phyloP scores from a whole-genome alignment of 768 basidiomycete species.

The Rhodotorula kratochvilovae region DNA sequence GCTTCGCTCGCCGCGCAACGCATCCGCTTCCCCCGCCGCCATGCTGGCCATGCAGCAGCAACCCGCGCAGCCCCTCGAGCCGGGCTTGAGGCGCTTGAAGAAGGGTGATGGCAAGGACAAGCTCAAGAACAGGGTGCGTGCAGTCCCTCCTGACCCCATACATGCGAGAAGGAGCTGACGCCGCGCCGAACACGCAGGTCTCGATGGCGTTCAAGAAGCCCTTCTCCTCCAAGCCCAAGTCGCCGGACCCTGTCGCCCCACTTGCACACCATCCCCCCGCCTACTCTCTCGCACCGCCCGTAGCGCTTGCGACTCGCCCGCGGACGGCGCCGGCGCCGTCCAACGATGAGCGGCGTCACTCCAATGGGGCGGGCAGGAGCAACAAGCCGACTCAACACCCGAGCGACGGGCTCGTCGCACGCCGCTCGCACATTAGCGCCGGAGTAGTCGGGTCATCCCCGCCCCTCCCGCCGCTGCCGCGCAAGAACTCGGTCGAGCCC shows the following conservation, averaged over 20 bases:
- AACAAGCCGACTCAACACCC: constrained; percentile 2
- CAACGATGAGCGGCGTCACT: neutral
- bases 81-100: constrained; percentile 12
- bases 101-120: constrained; percentile 25
- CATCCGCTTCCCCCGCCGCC: neutral
- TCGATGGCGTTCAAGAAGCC: constrained; percentile 27
- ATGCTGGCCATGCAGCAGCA: neutral
- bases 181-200: neutral
- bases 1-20: neutral
- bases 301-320: neutral
- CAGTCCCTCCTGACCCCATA: too few species aligned
- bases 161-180: neutral
- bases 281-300: neutral
- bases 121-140: constrained; percentile 24
- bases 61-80: constrained; percentile 12
- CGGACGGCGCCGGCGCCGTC: neutral
- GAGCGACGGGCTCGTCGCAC: constrained; percentile 13
- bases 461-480: constrained; percentile 17
- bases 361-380: neutral
- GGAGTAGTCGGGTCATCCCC: constrained; percentile 23
- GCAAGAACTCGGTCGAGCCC: neutral
- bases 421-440: constrained; percentile 14
- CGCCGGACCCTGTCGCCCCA: neutral
- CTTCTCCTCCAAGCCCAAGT: constrained; percentile 8
- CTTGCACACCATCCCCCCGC: neutral